phyloP scores from a whole-genome alignment of 805 yeast species.

The Komagataella populi region DNA sequence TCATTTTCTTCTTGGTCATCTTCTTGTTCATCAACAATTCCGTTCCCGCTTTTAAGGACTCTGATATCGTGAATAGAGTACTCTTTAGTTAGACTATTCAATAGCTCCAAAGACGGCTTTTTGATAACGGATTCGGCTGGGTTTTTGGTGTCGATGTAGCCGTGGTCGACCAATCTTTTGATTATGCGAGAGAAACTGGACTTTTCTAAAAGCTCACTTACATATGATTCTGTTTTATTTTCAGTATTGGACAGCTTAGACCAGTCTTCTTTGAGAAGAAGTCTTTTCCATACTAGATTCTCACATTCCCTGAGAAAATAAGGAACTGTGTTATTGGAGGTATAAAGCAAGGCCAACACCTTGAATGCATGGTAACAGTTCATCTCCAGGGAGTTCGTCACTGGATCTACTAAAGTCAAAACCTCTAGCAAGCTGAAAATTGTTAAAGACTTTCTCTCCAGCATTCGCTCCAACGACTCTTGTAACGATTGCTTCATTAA shows the following conservation, averaged over 20 bases:
- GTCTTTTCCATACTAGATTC: slow-evolving; percentile 43
- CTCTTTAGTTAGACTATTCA: not conserved
- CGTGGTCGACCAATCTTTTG: slow-evolving; percentile 2
- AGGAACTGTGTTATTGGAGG: slow-evolving; percentile 9
- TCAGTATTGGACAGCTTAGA: slow-evolving; percentile 17
- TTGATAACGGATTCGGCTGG: slow-evolving; percentile 1
- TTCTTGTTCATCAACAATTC: not conserved
- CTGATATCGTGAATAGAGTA: slow-evolving; percentile 1
- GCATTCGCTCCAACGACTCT: slow-evolving; percentile 17
- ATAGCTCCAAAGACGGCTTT: not conserved
- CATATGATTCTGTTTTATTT: slow-evolving; percentile 1
- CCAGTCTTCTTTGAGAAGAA: slow-evolving; percentile 44
- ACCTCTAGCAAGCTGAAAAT: slow-evolving; percentile 32
- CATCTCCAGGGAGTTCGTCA: slow-evolving; percentile 10
- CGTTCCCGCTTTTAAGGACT: not conserved
- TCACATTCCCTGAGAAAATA: slow-evolving; percentile 8
- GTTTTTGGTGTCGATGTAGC: slow-evolving; percentile 1
- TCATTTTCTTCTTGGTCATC: not conserved
- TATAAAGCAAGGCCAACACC: slow-evolving; percentile 29
- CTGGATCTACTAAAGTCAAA: slow-evolving; percentile 30
- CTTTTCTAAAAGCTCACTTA: slow-evolving; percentile 5
- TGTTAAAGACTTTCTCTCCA: slow-evolving; percentile 23
- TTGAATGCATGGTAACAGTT: slow-evolving; percentile 35
- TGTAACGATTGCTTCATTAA: slow-evolving; percentile 12
- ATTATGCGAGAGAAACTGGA: slow-evolving; percentile 18